Conservation (phyloP, 2,329 filamentous ascomycete species). For the Metarhizium anisopliae region DNA sequence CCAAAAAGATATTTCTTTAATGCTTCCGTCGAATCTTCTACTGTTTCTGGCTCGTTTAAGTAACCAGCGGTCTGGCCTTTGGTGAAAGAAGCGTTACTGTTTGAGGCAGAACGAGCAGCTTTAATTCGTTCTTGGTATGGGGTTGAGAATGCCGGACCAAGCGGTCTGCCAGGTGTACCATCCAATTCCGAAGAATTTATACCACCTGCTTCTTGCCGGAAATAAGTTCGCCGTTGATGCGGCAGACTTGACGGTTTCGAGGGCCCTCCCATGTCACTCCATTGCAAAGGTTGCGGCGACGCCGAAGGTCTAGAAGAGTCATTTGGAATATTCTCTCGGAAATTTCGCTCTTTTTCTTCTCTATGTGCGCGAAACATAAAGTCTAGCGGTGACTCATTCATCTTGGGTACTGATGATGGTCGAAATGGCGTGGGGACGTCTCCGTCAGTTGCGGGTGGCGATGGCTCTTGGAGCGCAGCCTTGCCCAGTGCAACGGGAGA, state of each 20-base stretch:
- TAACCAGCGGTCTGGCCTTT: background rate
- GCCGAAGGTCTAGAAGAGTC: conserved; percentile 16
- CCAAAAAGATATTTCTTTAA: conserved; percentile 49
- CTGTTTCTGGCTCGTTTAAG: background rate
- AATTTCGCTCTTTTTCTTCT: conserved; percentile 59
- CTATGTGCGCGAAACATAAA: conserved; percentile 84
- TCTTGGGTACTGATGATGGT: conserved; percentile 21
- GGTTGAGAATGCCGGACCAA: conserved; percentile 61
- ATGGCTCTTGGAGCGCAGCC: conserved; percentile 30
- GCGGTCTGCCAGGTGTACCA: conserved; percentile 41
- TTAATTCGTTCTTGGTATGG: conserved; percentile 54
- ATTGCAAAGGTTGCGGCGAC: background rate
- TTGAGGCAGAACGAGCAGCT: conserved; percentile 35
- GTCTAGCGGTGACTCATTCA: conserved; percentile 69
- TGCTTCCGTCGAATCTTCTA: conserved; percentile 34
- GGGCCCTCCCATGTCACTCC: conserved; percentile 11
- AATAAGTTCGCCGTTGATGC: conserved; percentile 16
- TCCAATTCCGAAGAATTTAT: conserved; percentile 49
- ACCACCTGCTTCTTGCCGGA: conserved; percentile 13
- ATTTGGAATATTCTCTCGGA: conserved; percentile 27
- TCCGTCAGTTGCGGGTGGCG: conserved; percentile 43
- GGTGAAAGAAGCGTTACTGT: conserved; percentile 1
- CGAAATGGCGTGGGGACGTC: conserved; percentile 38
- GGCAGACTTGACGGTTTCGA: conserved; percentile 15
- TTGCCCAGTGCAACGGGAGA: conserved; percentile 36